These are phyloP conservation scores for Scheffersomyces lignosus DNA, from an alignment of 805 yeast species.

Conservation along the genomic window DNA sequence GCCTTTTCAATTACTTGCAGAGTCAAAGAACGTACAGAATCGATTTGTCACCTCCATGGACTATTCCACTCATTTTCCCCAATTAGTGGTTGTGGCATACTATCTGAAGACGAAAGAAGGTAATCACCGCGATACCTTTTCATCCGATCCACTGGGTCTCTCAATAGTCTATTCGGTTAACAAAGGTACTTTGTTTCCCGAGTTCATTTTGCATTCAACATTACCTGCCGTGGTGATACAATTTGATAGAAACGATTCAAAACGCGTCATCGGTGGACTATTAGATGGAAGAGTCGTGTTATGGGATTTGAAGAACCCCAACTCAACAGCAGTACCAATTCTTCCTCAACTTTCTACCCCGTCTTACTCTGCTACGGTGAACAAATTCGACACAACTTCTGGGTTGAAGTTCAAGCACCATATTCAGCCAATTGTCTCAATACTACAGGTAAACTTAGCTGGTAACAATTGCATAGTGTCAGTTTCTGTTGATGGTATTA, in stretches of 20 bases:
- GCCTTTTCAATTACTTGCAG: background rate
- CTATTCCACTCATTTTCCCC: constrained; percentile 14
- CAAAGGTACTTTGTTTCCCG: constrained; percentile 23
- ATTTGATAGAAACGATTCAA: constrained; percentile 39
- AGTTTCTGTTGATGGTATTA: constrained; percentile 24
- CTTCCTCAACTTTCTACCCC: constrained; percentile 26
- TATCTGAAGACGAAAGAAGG: background rate
- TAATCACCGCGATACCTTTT: too few relatives aligned
- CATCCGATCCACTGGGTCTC: constrained; percentile 4
- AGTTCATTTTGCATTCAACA: constrained; percentile 40
- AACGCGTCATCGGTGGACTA: constrained; percentile 49
- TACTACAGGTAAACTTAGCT: constrained; percentile 21
- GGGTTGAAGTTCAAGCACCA: constrained; percentile 12
- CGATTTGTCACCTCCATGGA: constrained; percentile 5
- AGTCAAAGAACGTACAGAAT: background rate
- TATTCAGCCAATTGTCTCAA: constrained; percentile 19
- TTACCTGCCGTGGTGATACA: constrained; percentile 39
- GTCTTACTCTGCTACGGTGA: constrained; percentile 12
- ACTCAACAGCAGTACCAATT: constrained; percentile 10
- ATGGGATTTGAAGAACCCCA: constrained; percentile 43
- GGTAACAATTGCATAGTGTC: constrained; percentile 20
- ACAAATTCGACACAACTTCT: background rate
- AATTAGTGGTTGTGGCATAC: constrained; percentile 10
- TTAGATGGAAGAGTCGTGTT: constrained; percentile 50
- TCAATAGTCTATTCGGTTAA: constrained; percentile 10